A percentile compares a stretch with the other conserved stretches of the same genome.
phyloP scores from a whole-genome alignment of 768 basidiomycete genomes.

The Kwoniella botswanensis region DNA sequence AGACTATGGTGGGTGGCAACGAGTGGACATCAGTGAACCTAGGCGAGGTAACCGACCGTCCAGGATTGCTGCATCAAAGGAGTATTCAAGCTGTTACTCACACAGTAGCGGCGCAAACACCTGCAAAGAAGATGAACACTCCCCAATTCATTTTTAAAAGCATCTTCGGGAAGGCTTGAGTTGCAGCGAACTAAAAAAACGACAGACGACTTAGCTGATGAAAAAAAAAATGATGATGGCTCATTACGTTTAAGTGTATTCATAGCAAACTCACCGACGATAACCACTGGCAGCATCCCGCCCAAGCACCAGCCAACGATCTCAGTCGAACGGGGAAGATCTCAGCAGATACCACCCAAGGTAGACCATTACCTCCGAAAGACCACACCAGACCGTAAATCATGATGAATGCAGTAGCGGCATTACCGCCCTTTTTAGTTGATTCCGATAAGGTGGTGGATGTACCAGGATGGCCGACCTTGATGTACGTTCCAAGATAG shows the following conservation, averaged over 20 bases:
- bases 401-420: conserved; percentile 48
- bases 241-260: neutral
- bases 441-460: conserved; percentile 4
- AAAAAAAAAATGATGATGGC: conserved; percentile 18
- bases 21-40: neutral
- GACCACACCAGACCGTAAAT: conserved; percentile 28
- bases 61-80: no score
- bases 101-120: conserved; percentile 38
- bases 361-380: conserved; percentile 61
- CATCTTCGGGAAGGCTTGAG: conserved; percentile 56
- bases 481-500: conserved; percentile 63
- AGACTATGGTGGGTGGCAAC: conserved; percentile 5
- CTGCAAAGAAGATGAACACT: conserved; percentile 53
- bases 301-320: conserved; percentile 43
- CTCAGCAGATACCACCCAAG: conserved; percentile 62
- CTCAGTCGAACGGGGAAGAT: conserved; percentile 39
- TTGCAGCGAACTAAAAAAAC: conserved; percentile 43
- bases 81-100: conserved; percentile 7
- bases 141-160: conserved; percentile 49
- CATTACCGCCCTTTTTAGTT: conserved; percentile 40
- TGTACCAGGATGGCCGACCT: conserved; percentile 57
- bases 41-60: no score
- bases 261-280: conserved; percentile 14
- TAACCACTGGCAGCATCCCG: conserved; percentile 38
- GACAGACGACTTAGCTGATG: neutral